Conservation (phyloP, 2,329 filamentous ascomycete genomes). For the Pezicula neosporulosa region DNA sequence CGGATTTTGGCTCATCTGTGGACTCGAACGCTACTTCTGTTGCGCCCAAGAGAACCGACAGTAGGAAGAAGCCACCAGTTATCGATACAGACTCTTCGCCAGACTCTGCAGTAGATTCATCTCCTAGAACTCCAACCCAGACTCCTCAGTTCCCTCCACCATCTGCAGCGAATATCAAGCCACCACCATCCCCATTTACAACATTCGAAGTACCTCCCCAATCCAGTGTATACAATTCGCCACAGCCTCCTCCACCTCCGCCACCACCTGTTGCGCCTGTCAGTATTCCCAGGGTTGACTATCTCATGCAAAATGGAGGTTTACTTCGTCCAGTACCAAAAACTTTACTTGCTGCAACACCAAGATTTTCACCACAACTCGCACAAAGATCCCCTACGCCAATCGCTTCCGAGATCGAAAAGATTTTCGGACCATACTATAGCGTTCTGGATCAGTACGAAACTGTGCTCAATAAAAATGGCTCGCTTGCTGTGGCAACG, state of each 20-base stretch:
- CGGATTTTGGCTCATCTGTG: slow-evolving; percentile 26
- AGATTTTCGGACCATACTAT: slow-evolving; percentile 79
- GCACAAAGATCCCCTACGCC: slow-evolving; percentile 28
- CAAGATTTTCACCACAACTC: slow-evolving; percentile 44
- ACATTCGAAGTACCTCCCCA: slow-evolving; percentile 31
- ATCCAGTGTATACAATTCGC: slow-evolving; percentile 25
- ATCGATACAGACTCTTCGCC: slow-evolving; percentile 37
- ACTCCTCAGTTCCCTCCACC: slow-evolving; percentile 42
- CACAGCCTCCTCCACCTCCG: slow-evolving; percentile 68
- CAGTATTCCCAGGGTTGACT: slow-evolving; percentile 82
- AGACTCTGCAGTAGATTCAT: slow-evolving; percentile 48
- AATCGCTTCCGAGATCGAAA: slow-evolving; percentile 55
- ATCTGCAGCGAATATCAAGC: slow-evolving; percentile 20
- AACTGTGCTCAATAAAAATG: slow-evolving; percentile 75
- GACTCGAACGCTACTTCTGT: slow-evolving; percentile 36
- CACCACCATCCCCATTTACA: slow-evolving; percentile 27
- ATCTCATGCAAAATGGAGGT: slow-evolving; percentile 85
- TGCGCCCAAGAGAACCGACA: slow-evolving; percentile 36
- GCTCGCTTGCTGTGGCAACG: slow-evolving; percentile 90
- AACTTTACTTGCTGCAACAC: slow-evolving; percentile 65
- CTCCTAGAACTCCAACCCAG: slow-evolving; percentile 58
- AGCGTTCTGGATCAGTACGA: slow-evolving; percentile 83
- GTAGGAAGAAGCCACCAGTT: slow-evolving; percentile 14
- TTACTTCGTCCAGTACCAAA: slow-evolving; percentile 69
- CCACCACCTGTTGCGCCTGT: slow-evolving; percentile 53